Evolutionary conservation across 2,329 filamentous ascomycete species (phyloP).

Genomic region (Reticulascus tulasneorum): DNA sequence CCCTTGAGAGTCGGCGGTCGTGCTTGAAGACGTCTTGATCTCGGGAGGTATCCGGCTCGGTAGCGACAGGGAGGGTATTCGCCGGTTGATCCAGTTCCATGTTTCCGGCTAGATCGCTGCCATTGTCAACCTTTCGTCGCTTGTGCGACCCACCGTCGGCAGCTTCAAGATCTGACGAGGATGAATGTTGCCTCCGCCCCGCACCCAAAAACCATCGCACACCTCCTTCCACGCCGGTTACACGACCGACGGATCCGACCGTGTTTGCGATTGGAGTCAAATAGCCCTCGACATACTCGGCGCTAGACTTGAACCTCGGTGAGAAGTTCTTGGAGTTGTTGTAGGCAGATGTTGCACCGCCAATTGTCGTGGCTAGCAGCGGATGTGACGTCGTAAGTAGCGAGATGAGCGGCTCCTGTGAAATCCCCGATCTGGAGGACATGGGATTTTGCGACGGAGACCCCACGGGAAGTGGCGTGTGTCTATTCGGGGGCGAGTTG

Average conservation of each 20-base stretch:
- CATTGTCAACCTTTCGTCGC: conserved; percentile 50
- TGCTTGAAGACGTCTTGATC: conserved; percentile 21
- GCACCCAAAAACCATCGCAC: conserved; percentile 77
- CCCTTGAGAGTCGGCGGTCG: conserved; percentile 56
- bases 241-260: conserved; percentile 75
- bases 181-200: conserved; percentile 46
- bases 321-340: conserved; percentile 86
- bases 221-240: conserved; percentile 83
- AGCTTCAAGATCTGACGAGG: conserved; percentile 43
- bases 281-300: conserved; percentile 85
- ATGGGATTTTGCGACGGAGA: conserved; percentile 31
- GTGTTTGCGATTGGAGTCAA: conserved; percentile 83
- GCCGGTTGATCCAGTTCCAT: conserved; percentile 12
- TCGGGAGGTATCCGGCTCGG: conserved; percentile 13
- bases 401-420: conserved; percentile 76
- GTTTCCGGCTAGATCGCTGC: conserved; percentile 25
- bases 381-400: conserved; percentile 87
- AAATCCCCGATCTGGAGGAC: too few species aligned
- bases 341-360: conserved; percentile 80
- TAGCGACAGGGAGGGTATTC: conserved; percentile 13
- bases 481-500: conserved; percentile 54
- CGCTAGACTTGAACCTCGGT: conserved; percentile 81
- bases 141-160: conserved; percentile 48
- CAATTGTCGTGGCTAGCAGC: conserved; percentile 78
- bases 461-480: conserved; percentile 34